Percentiles rank a stretch among this genome's conserved stretches.
phyloP scores from a whole-genome alignment of 768 basidiomycete species.

The Boletus rufocinnamomeus region DNA sequence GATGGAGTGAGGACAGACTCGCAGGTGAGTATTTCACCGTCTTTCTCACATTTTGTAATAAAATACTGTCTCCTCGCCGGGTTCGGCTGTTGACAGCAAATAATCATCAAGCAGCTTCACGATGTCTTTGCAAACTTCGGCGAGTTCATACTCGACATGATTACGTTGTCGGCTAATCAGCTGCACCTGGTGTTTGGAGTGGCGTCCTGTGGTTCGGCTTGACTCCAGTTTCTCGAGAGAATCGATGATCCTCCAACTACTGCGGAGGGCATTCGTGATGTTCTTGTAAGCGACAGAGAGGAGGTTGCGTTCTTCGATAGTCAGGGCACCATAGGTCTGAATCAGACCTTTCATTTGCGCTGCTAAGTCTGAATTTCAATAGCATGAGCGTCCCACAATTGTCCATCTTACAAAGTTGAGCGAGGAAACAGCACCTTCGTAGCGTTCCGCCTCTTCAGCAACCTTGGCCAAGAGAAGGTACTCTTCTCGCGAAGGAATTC shows the following conservation, averaged over 20 bases:
- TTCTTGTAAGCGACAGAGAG: constrained; percentile 92
- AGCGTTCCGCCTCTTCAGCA: constrained; percentile 86
- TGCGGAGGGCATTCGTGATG: constrained; percentile 78
- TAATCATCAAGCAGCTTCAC: constrained; percentile 64
- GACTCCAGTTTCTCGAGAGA: constrained; percentile 66
- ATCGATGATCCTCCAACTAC: constrained; percentile 83
- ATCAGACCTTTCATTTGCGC: constrained; percentile 76
- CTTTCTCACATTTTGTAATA: constrained; percentile 82
- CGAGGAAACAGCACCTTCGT: constrained; percentile 59
- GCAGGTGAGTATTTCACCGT: background rate
- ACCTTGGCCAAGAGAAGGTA: constrained; percentile 71
- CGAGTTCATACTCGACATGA: constrained; percentile 76
- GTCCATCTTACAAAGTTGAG: background rate
- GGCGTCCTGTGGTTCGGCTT: constrained; percentile 33
- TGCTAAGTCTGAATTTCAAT: constrained; percentile 60
- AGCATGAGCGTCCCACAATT: constrained; percentile 19
- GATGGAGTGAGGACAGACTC: constrained; percentile 11
- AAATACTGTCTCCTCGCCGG: constrained; percentile 85
- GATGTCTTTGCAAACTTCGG: constrained; percentile 78
- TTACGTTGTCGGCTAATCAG: constrained; percentile 74
- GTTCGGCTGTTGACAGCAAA: constrained; percentile 61
- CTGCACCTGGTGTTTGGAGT: constrained; percentile 47
- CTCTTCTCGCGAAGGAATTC: constrained; percentile 40
- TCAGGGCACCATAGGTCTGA: constrained; percentile 65
- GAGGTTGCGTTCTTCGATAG: constrained; percentile 85